Percentiles rank a stretch among this genome's conserved stretches.
Evolutionary conservation across 352 stramenopile genomes (phyloP).

Genomic region (Phytophthora melonis): DNA sequence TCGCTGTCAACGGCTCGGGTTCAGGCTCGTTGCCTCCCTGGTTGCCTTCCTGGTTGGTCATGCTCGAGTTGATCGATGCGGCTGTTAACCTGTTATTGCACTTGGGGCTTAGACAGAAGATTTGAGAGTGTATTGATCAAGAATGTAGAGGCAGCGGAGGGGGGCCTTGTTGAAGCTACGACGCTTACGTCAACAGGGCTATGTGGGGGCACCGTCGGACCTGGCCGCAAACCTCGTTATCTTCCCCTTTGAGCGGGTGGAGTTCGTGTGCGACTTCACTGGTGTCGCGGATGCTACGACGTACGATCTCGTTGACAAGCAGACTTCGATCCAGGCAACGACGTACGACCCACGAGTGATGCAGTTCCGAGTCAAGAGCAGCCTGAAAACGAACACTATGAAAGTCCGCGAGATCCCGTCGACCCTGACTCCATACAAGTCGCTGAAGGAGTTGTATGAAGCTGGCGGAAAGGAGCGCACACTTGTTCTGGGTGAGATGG

Average conservation of each 20-base stretch:
- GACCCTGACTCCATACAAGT: constrained; percentile 56
- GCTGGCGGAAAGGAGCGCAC: constrained; percentile 61
- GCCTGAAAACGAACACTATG: constrained; percentile 55
- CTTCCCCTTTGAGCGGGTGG: constrained; percentile 66
- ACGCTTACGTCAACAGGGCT: too few relatives aligned
- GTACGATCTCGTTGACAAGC: constrained; percentile 62
- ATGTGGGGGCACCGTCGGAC: constrained; percentile 59
- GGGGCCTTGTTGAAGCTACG: too few relatives aligned
- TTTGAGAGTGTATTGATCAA: too few relatives aligned
- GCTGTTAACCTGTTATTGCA: too few relatives aligned
- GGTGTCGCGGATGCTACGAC: constrained; percentile 43
- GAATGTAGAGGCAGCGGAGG: too few relatives aligned
- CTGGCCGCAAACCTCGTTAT: constrained; percentile 43
- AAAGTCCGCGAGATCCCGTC: constrained; percentile 43
- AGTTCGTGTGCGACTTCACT: constrained; percentile 72
- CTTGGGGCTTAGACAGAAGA: too few relatives aligned
- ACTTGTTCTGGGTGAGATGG: constrained; percentile 64
- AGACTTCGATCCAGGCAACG: constrained; percentile 52
- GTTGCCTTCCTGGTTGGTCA: too few relatives aligned
- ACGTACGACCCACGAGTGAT: constrained; percentile 62
- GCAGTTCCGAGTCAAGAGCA: constrained; percentile 50
- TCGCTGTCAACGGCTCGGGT: too few relatives aligned
- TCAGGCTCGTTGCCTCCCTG: too few relatives aligned
- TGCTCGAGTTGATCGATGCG: too few relatives aligned
- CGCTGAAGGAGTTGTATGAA: constrained; percentile 62